Conservation (phyloP, 768 basidiomycete genomes). For the Boletus edulis region DNA sequence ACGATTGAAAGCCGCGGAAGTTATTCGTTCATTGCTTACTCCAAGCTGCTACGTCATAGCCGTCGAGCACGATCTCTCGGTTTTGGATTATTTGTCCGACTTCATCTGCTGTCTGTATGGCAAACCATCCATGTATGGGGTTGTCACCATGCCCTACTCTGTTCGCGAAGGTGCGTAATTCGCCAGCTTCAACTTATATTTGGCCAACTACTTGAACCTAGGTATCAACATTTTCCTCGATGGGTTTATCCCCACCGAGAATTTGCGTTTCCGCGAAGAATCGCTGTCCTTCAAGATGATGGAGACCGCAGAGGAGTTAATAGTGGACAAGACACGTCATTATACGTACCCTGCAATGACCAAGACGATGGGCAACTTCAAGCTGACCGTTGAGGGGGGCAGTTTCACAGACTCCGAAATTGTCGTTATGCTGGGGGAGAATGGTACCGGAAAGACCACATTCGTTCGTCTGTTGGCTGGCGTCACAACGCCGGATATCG, state of each 20-base stretch:
- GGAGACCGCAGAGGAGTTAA: slow-evolving; percentile 89
- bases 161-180: slow-evolving; percentile 82
- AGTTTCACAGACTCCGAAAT: slow-evolving; percentile 99
- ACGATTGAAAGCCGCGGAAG: slow-evolving; percentile 90
- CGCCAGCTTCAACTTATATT: background rate
- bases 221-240: slow-evolving; percentile 99
- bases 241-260: slow-evolving; percentile 98
- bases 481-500: slow-evolving; percentile 76
- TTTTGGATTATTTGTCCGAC: slow-evolving; percentile 97
- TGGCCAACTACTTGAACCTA: slow-evolving; percentile 27
- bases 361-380: slow-evolving; percentile 94
- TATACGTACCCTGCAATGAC: slow-evolving; percentile 95
- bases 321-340: slow-evolving; percentile 82
- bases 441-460: slow-evolving; percentile 98
- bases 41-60: slow-evolving; percentile 92
- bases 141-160: slow-evolving; percentile 98
- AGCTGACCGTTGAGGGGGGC: slow-evolving; percentile 87
- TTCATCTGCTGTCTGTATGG: slow-evolving; percentile 98
- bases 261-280: slow-evolving; percentile 96
- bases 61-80: slow-evolving; percentile 98
- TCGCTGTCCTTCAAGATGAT: slow-evolving; percentile 96
- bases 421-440: slow-evolving; percentile 98
- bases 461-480: slow-evolving; percentile 95
- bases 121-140: slow-evolving; percentile 95
- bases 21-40: slow-evolving; percentile 82